Conservation (phyloP, 78 protist species). For the Pigoraptor vietnamica region DNA sequence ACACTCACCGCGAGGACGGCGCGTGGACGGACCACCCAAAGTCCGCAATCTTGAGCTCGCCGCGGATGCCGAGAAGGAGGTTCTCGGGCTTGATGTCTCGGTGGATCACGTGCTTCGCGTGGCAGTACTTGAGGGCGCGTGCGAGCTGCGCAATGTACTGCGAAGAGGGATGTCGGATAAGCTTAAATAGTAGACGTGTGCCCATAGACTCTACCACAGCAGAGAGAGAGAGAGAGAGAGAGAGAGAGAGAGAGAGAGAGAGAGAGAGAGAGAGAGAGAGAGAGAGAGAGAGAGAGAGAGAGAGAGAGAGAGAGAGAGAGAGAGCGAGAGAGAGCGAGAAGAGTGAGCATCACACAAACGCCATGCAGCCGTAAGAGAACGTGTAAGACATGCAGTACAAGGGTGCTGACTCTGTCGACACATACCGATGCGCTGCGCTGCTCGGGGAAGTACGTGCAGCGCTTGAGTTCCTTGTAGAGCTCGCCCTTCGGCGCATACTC, state of each 20-base stretch:
- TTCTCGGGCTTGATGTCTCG: slow-evolving; percentile 98
- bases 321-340: no score
- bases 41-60: slow-evolving; percentile 92
- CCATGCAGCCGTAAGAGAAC: no score
- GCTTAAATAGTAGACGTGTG: no score
- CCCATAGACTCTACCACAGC: no score
- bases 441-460: slow-evolving; percentile 47
- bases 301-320: no score
- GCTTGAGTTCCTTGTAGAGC: slow-evolving; percentile 73
- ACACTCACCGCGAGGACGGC: no score
- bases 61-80: slow-evolving; percentile 51
- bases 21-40: slow-evolving; percentile 96
- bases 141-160: slow-evolving; percentile 77
- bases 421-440: slow-evolving; percentile 46
- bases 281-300: no score
- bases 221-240: no score
- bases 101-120: slow-evolving; percentile 86
- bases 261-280: no score
- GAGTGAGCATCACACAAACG: neutral
- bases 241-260: no score
- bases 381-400: no score
- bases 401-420: neutral
- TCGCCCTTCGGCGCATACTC: slow-evolving; percentile 96
- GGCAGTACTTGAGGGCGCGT: slow-evolving; percentile 79
- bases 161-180: no score